Conservation (phyloP, 192 early-diverging fungal species). For the Rhizoclosmatium globosum region DNA sequence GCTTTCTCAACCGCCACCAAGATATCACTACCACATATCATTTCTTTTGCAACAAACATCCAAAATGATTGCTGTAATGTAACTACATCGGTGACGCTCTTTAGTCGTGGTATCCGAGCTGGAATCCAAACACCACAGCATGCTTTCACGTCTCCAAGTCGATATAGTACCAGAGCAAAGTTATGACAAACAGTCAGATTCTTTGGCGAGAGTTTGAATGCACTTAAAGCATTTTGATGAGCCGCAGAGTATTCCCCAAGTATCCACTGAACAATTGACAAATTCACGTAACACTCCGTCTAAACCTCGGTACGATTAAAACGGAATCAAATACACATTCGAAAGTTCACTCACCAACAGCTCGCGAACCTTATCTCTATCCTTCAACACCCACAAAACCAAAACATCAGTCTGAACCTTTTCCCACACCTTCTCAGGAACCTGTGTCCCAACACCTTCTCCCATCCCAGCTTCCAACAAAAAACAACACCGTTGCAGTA, state of each 20-base stretch:
- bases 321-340: neutral
- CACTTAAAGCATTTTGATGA: neutral
- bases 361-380: neutral
- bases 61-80: neutral
- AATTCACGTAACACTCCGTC: neutral
- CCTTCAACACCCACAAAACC: neutral
- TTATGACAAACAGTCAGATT: neutral
- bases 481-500: constrained; percentile 5
- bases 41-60: neutral
- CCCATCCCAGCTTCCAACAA: neutral
- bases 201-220: neutral
- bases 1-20: neutral
- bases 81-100: neutral
- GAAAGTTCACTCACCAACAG: neutral
- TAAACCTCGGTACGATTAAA: neutral
- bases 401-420: neutral
- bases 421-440: neutral
- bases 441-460: neutral
- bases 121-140: neutral
- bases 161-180: constrained; percentile 2
- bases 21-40: neutral
- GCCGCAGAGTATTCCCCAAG: neutral
- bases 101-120: neutral
- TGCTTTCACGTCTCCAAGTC: neutral
- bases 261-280: constrained; percentile 10